A percentile compares a stretch with the other conserved stretches of the same genome.
These are phyloP conservation scores for Podospora pseudocomata DNA, from an alignment of 495 filamentous ascomycete genomes.

Conservation along the genomic window DNA sequence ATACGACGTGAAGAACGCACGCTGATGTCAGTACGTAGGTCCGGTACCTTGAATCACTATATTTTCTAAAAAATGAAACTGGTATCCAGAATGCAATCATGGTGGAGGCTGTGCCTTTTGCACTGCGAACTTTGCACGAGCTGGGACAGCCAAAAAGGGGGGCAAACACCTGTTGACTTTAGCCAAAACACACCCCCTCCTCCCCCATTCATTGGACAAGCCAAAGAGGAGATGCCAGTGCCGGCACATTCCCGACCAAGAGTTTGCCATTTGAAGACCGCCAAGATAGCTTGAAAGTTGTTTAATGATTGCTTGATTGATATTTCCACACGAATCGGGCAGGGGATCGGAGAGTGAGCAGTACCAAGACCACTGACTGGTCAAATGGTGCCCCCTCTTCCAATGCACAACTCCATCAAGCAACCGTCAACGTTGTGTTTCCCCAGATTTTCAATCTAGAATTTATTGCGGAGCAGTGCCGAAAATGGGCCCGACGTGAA, in stretches of 20 bases:
- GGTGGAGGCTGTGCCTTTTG: not conserved
- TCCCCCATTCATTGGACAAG: not conserved
- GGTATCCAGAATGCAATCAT: not conserved
- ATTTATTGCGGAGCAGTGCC: conserved; percentile 18
- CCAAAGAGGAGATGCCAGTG: not conserved
- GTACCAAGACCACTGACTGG: not conserved
- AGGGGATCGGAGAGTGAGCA: not conserved
- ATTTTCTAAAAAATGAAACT: too few species aligned
- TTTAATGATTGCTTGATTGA: not conserved
- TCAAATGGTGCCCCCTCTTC: not conserved
- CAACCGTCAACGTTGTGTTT: not conserved
- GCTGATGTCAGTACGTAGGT: not conserved
- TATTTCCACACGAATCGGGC: not conserved
- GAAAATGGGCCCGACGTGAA: conserved; percentile 15
- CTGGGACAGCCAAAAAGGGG: not conserved
- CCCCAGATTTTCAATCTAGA: conserved; percentile 6
- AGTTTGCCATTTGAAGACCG: not conserved
- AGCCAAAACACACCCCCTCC: conserved; percentile 5
- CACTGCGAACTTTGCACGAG: not conserved
- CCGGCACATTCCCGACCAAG: not conserved
- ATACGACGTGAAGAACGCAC: too few species aligned
- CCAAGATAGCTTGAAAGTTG: not conserved
- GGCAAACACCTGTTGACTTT: not conserved
- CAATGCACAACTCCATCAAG: not conserved
- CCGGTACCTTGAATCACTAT: too few species aligned